Conservation (phyloP, 2,329 filamentous ascomycete species). For the Periglandula ipomoeae region DNA sequence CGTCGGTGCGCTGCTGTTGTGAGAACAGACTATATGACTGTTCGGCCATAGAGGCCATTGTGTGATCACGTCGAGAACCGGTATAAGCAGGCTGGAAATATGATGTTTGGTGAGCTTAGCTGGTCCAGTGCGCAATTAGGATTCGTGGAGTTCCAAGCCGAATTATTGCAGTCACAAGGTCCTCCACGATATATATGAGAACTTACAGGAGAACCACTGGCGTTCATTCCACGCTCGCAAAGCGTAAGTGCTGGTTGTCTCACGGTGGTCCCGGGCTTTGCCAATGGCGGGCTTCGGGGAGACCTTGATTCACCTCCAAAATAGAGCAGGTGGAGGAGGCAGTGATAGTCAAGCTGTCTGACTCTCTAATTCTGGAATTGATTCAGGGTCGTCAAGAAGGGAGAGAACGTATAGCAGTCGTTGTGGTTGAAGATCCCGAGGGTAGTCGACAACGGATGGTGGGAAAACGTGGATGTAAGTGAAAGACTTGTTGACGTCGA, state of each 20-base stretch:
- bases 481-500: not conserved
- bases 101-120: not conserved
- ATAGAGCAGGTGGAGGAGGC: not conserved
- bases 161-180: not conserved
- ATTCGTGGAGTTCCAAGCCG: not conserved
- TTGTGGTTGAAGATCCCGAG: too few relatives aligned
- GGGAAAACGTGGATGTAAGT: not conserved
- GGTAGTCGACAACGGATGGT: not conserved
- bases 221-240: not conserved
- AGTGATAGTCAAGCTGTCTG: not conserved
- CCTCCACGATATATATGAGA: not conserved
- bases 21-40: constrained; percentile 4
- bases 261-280: not conserved
- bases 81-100: not conserved
- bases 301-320: not conserved
- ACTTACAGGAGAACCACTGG: not conserved
- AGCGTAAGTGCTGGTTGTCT: not conserved
- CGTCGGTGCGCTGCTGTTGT: constrained; percentile 23
- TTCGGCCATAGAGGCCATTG: constrained; percentile 5
- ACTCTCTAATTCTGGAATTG: not conserved
- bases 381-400: not conserved
- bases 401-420: not conserved
- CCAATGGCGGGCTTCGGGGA: not conserved
- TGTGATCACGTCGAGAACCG: not conserved
- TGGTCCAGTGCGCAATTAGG: not conserved